Conservation (phyloP, 2,329 filamentous ascomycete species). For the Westerdykella aurantiaca region DNA sequence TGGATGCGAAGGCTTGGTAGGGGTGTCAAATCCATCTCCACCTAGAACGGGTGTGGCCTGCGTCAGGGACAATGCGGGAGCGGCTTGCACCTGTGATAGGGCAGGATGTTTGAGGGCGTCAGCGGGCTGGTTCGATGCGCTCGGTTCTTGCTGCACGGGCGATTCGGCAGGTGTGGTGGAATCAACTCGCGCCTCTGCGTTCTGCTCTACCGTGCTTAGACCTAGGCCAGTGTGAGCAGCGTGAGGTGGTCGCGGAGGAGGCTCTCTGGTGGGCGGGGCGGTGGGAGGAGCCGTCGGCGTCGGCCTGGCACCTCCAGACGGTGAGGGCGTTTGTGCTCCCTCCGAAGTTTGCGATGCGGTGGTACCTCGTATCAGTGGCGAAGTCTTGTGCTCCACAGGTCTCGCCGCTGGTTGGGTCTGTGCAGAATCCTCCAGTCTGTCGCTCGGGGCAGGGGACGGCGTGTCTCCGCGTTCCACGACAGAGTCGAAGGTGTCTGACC, state of each 20-base stretch:
- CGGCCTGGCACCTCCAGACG: constrained; percentile 7
- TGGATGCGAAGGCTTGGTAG: constrained; percentile 35
- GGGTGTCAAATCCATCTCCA: constrained; percentile 33
- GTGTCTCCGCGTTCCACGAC: constrained; percentile 33
- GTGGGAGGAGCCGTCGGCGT: constrained; percentile 15
- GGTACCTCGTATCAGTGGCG: constrained; percentile 15
- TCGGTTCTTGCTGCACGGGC: neutral
- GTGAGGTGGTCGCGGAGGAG: constrained; percentile 26
- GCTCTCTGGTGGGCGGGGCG: constrained; percentile 11
- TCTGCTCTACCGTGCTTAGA: constrained; percentile 17
- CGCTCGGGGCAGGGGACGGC: constrained; percentile 33
- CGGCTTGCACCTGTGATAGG: constrained; percentile 34
- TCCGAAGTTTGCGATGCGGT: constrained; percentile 18
- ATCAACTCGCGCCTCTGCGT: constrained; percentile 2
- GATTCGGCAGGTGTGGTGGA: constrained; percentile 10
- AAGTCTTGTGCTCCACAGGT: constrained; percentile 19
- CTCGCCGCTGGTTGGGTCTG: constrained; percentile 14
- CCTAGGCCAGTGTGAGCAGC: constrained; percentile 17
- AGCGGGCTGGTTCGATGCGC: neutral
- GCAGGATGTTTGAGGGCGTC: constrained; percentile 25
- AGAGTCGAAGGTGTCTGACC: constrained; percentile 30
- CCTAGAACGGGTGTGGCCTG: constrained; percentile 37
- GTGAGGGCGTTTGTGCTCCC: constrained; percentile 27
- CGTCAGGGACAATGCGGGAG: constrained; percentile 35
- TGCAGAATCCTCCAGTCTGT: constrained; percentile 24